Evolutionary conservation across 352 stramenopile genomes (phyloP), one percentile per base, ranked within the genome.

Genomic region (Phytophthora sp.): DNA sequence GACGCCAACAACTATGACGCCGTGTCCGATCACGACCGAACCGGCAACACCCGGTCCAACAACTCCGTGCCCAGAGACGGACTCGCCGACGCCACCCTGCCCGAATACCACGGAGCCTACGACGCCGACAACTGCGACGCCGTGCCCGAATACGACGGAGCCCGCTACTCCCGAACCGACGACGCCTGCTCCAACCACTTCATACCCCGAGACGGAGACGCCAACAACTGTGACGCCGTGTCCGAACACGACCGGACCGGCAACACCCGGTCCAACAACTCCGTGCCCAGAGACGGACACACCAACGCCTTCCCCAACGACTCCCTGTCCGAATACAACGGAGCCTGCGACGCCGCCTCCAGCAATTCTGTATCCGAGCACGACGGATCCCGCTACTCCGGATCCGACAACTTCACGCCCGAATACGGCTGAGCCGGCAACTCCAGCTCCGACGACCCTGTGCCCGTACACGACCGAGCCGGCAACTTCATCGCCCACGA

Each of bases 81-180:
- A 30, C 0, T 44, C 16, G 1, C 42, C 46, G 13, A 23, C 30
- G 0, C 54, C 46, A 1, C 47, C 51, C 0, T 55, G 27, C 12
- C 46, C 56, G 5, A 57, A 15, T n/a, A 57, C 44, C 0, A 56
- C 44, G 0, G 59, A 45, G 18, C 47, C 49, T 12, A 0, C 36
- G 1, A 58, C 11, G 29, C 29, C 29, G 29, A 33, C 29, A 33
- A 33, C 29, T n/a, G n/a, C n/a, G n/a, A 57, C 50, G 0, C 49
- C 49, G 2, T 56, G 18, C 4, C 50, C 50, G 5, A 16, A 2
- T 6, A 35, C 39, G 1, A 62, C 54, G 4, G 33, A 30, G 3
- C 51, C 53, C 4, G 6, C 31, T 1, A 56, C 49, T 33, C 24
- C 62, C 9, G 39, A 18, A 18, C 54, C 50, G 13, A 57, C 23